Evolutionary conservation across 805 yeast species (phyloP), one percentile per base, ranked within the genome.

Genomic region (Candida stauntonica): DNA sequence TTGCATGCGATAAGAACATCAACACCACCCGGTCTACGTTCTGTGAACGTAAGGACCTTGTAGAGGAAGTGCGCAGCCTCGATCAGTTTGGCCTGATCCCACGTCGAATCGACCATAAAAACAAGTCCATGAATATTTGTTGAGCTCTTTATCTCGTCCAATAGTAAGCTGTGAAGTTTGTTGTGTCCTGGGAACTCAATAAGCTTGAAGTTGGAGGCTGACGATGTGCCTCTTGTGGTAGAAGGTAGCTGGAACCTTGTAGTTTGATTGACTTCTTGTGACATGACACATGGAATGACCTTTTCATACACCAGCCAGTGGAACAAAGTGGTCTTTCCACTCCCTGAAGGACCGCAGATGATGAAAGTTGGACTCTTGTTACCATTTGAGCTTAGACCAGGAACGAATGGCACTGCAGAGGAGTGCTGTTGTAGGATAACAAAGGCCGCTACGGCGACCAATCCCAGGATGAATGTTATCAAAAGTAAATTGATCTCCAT

Each of bases 141-240:
- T 16, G 73, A 63, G 14, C 47, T 61, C 40, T 66, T 64, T 31
- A 79, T 64, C 40, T 73, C 72, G 38, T 73, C 71, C 42, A 67
- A 47, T 24, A 78, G 65, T 35, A 80, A 63, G 41, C 76, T 74
- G 38, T 73, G 75, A 48, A 89, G 75, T 60, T 86, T 87, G 39
- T 73, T 64, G 62, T 84, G 88, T n/a, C 97, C 96, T 2, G 99
- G 99, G 45, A 79, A 79, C 54, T 91, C 98, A 36, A 82, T 70
- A 28, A 89, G 58, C 44, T 71, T 75, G 53, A 65, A 72, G 39
- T 52, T 61, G 41, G 59, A 68, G 16, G 44, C 30, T 5, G 36
- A 28, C 4, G 41, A 34, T 5, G 33, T 15, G 4, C 38, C 47
- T 7, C 44, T 56, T 4, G 60, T 55, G 2, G 62, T 62, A 6